Evolutionary conservation across 2,329 filamentous ascomycete genomes (phyloP).

Genomic region (Botrytis squamosa): DNA sequence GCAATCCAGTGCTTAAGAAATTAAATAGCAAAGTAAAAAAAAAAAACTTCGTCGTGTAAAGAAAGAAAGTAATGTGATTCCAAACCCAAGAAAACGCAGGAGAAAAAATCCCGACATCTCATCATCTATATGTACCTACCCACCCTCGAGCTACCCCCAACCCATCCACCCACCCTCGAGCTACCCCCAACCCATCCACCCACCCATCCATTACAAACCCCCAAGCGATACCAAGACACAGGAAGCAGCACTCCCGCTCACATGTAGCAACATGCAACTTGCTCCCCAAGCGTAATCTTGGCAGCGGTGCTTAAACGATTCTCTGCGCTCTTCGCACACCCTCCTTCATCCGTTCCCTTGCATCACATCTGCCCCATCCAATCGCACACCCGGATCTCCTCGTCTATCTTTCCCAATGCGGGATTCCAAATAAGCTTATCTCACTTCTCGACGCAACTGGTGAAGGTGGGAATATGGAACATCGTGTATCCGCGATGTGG

Average conservation of each 20-base stretch:
- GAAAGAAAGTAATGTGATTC: not conserved
- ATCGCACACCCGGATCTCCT: not conserved
- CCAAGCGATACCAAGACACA: slow-evolving; percentile 1
- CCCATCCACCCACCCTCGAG: not conserved
- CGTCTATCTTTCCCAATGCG: not conserved
- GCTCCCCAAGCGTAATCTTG: not conserved
- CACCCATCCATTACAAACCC: not conserved
- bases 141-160: not conserved
- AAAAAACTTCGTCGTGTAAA: not conserved
- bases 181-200: not conserved
- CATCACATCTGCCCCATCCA: not conserved
- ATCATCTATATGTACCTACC: not conserved
- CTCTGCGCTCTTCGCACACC: no score
- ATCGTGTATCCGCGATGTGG: not conserved
- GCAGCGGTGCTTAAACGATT: not conserved
- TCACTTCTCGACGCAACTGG: not conserved
- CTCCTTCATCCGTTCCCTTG: not conserved
- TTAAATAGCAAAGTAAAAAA: not conserved
- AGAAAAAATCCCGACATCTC: not conserved
- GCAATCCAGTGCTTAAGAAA: slow-evolving; percentile 40
- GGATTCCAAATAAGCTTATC: not conserved
- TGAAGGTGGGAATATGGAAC: not conserved
- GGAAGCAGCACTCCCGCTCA: not conserved
- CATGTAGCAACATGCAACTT: not conserved
- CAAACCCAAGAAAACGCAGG: not conserved